Base-by-base conservation (phyloP, 768 basidiomycete species). In the Agaricus sinodeliciosus region DNA sequence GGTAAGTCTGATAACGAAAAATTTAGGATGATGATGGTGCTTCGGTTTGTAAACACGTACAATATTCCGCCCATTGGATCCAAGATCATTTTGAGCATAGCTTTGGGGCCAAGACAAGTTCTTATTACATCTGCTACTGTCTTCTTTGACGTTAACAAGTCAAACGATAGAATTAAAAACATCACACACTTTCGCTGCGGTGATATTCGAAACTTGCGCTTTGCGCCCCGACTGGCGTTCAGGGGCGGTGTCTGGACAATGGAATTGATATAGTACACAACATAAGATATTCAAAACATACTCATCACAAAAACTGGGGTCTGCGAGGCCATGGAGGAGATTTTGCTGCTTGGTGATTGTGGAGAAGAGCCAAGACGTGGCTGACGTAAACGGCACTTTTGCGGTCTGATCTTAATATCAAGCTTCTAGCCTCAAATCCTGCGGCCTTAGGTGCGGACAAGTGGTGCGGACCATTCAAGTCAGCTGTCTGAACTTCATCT, bases 41-140 rank as follows among this genome's bases (percentile, higher is more conserved):
- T 36, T 36, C 48, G 28, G 26, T 28, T 49, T 45, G 26, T 36
- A 36, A 43, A 44, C 28, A 75, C 84, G 49, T 54, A 95, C 95
- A 97, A 64, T 61, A 99, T 98, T 49, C 96, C 96, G 48, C 96
- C 96, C 96, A 99, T 98, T 1, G 94, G 94, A 72, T 98, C 95
- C 41, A 97, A 72, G 60, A 98, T 96, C 96, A 99, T 98, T 78
- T 98, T 99, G 48, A 98, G 74, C 96, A 98, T 98, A 39, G 96
- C 85, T 64, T 96, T 95, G 0, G 95, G 95, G 1, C 94, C 96
- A 34, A 98, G 69, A 79, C 96, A 98, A 57, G 95, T 98, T 56
- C 95, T 71, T 61, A 98, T 97, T 4, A 99, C 94, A 77, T 98
- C 96, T 57, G 95, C 93, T 0, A 98, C 94, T 8, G 93, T 96